These are phyloP conservation scores for Vaucheria bursata DNA, from an alignment of 352 stramenopile genomes.

Conservation along the genomic window DNA sequence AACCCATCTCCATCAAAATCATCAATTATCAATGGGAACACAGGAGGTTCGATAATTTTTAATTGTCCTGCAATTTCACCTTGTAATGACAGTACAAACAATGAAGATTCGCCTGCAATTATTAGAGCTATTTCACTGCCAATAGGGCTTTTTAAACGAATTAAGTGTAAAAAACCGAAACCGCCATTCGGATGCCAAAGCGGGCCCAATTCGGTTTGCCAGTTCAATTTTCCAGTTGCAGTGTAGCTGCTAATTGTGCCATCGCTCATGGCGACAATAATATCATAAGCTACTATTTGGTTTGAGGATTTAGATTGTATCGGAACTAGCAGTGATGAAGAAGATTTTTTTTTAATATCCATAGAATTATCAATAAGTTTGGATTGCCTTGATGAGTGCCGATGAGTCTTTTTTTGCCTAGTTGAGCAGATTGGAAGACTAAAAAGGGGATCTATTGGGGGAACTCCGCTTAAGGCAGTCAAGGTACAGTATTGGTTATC, in stretches of 20 bases:
- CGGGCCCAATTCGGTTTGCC: slow-evolving; percentile 26
- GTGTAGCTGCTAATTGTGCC: slow-evolving; percentile 39
- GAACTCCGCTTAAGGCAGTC: slow-evolving; percentile 26
- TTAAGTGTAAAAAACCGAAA: not conserved
- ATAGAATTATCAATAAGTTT: too few relatives aligned
- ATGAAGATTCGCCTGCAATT: not conserved
- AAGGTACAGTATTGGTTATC: slow-evolving; percentile 21
- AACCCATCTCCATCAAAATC: slow-evolving; percentile 36
- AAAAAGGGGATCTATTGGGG: slow-evolving; percentile 26
- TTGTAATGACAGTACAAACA: not conserved
- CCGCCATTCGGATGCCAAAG: slow-evolving; percentile 1
- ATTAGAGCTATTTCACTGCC: not conserved
- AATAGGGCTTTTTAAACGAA: not conserved
- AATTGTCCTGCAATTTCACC: slow-evolving; percentile 11
- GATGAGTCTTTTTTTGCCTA: too few relatives aligned
- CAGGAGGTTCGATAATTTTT: slow-evolving; percentile 2
- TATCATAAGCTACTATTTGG: too few relatives aligned
- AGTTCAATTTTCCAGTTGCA: slow-evolving; percentile 26
- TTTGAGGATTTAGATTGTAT: too few relatives aligned
- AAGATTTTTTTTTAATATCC: too few relatives aligned
- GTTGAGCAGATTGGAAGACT: slow-evolving; percentile 25
- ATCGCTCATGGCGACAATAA: slow-evolving; percentile 36
- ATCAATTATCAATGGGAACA: slow-evolving; percentile 18
- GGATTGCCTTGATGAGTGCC: too few relatives aligned
- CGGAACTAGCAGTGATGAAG: too few relatives aligned